Evolutionary conservation across 2,329 filamentous ascomycete genomes (phyloP).

Genomic region (Paraconiothyrium sp.): DNA sequence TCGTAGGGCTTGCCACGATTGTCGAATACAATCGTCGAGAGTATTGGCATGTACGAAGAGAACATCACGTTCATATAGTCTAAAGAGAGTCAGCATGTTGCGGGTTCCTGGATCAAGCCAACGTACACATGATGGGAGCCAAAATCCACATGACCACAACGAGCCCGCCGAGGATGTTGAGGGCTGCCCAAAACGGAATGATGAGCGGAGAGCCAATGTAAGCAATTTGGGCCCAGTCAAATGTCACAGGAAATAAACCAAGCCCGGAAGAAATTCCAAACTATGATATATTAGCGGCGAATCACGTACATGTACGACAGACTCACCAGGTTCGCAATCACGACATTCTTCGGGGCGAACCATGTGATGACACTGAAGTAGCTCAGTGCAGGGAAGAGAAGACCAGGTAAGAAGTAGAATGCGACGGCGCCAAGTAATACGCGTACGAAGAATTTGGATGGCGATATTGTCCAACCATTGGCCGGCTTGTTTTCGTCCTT

Average conservation of each 20-base stretch:
- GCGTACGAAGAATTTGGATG: conserved; percentile 84
- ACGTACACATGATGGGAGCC: conserved; percentile 74
- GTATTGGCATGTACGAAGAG: conserved; percentile 85
- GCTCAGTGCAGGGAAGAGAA: conserved; percentile 83
- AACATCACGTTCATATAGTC: conserved; percentile 82
- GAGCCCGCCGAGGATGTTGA: conserved; percentile 83
- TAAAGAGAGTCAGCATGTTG: conserved; percentile 24
- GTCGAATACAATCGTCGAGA: conserved; percentile 86
- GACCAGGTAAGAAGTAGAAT: conserved; percentile 86
- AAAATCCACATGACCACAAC: conserved; percentile 86
- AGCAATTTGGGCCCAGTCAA: conserved; percentile 91
- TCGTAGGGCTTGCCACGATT: conserved; percentile 83
- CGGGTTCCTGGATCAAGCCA: background rate
- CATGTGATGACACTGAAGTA: conserved; percentile 91
- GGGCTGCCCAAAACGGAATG: conserved; percentile 85
- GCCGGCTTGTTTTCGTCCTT: conserved; percentile 84
- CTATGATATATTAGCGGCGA: conserved; percentile 33
- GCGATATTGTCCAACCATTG: conserved; percentile 82
- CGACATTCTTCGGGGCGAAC: conserved; percentile 87
- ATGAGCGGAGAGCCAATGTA: conserved; percentile 86
- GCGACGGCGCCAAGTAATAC: conserved; percentile 76
- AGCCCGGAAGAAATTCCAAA: conserved; percentile 88
- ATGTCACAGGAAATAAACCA: conserved; percentile 84
- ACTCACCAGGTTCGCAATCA: conserved; percentile 77
- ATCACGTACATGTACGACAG: background rate